Evolutionary conservation across 352 stramenopile genomes (phyloP), one percentile per base, ranked within the genome.

Genomic region (Phytophthora europaea): DNA sequence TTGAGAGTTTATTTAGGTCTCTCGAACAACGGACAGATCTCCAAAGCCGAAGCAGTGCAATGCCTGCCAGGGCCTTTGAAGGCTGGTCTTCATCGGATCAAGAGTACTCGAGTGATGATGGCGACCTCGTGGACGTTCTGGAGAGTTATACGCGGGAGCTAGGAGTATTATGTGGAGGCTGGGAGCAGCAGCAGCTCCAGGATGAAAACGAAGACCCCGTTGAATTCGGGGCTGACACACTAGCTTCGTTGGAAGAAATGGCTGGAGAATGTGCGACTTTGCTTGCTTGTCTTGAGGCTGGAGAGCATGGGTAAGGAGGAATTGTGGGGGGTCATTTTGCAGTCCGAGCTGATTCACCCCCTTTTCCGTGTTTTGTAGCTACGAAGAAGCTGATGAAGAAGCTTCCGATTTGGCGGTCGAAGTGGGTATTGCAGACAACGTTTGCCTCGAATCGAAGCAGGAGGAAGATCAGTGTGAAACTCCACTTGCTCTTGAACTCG

Each of bases 121-220:
- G 52, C 6, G 62, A 73, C 50, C 67, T 80, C 8, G 59, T 63
- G 2, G 22, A 13, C 6, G 34, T 59, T n/a, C 22, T 80, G 54
- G 63, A 80, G 26, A 65, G 58, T 26, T 85, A 66, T 22, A 75
- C 66, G 10, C 43, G 58, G 45, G 59, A 81, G 55, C 33, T 85
- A 13, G 52, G 40, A 6, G 28, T 15, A 34, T 62, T 83, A 26
- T 83, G 75, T 34, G 62, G 50, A 2, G 51, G 79, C 1, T 47
- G 83, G 26, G 73, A 81, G 1, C 23, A 61, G 5, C 67, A 77
- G 18, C 58, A 61, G 40, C 31, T 67, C 33, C 33, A 64, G 34
- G 50, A 26, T 10, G 59, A 65, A 60, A 31, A 50, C 59, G 59
- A 56, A n/a, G 26, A 67, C 0, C 1, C 12, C 16, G 10, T 45